Conservation (phyloP, 305 asterid species). For the Solanum hybrid region DNA sequence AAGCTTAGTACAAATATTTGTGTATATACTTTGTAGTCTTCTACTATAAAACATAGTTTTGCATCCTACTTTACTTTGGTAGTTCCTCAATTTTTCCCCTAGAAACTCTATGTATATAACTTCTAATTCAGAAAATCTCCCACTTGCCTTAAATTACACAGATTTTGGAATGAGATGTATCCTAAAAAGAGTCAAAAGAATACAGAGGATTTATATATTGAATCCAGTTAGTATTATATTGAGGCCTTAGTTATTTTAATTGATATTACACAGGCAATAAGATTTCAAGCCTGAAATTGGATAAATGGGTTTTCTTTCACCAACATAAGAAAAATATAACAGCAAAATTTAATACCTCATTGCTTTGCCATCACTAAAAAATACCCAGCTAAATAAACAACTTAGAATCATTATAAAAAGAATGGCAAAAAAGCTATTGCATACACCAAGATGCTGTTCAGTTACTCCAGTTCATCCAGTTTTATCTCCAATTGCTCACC, state of each 20-base stretch:
- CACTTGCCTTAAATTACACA: neutral
- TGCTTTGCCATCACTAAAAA: neutral
- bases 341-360: neutral
- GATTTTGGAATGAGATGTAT: neutral
- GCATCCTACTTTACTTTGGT: neutral
- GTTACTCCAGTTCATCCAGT: constrained; percentile 54
- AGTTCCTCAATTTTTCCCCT: no score
- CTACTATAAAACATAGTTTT: neutral
- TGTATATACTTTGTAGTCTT: neutral
- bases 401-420: neutral
- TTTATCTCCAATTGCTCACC: constrained; percentile 66
- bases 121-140: neutral
- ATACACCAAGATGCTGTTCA: neutral
- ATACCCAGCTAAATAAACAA: neutral
- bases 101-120: neutral
- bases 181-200: neutral
- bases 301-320: neutral
- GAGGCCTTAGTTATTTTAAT: neutral
- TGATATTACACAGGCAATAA: neutral
- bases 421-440: neutral
- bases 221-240: neutral
- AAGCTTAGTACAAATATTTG: neutral
- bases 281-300: neutral
- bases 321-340: neutral
- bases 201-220: neutral